Percentiles rank a stretch among this genome's conserved stretches.
Evolutionary conservation across 306 rosid species (phyloP).

Genomic region (Styphnolobium japonicum): DNA sequence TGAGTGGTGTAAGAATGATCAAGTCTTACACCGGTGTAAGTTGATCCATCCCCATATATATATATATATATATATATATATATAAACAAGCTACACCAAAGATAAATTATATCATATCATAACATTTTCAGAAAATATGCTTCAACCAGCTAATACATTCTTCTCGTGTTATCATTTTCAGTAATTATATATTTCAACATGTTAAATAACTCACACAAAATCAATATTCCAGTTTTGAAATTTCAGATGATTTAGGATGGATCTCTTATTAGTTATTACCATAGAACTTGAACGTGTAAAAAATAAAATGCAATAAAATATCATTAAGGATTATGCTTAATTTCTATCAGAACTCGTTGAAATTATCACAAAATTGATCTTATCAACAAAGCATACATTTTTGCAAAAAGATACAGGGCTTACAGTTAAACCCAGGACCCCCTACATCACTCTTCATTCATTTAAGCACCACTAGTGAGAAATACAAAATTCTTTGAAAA

Average conservation of each 20-base stretch:
- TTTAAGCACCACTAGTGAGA: not conserved
- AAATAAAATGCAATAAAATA: not conserved
- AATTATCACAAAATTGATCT: not conserved
- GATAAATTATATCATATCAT: too few relatives aligned
- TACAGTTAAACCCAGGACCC: not conserved
- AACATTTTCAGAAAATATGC: not conserved
- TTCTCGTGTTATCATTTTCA: not conserved
- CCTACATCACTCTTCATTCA: not conserved
- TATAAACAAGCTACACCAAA: too few relatives aligned
- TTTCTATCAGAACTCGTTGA: not conserved
- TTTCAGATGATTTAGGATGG: not conserved
- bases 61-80: too few relatives aligned
- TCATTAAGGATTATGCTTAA: not conserved
- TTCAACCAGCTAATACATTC: not conserved
- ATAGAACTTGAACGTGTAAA: not conserved
- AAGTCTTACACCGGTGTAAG: too few relatives aligned
- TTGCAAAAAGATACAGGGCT: not conserved
- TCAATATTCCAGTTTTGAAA: not conserved
- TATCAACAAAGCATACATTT: not conserved
- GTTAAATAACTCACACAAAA: not conserved
- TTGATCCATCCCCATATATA: too few relatives aligned
- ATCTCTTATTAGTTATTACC: not conserved
- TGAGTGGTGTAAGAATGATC: too few relatives aligned
- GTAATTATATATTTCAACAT: not conserved
- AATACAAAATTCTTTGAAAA: not conserved